Conservation (phyloP, 371 early-diverging fungal genomes). For the Mycotypha africana region DNA sequence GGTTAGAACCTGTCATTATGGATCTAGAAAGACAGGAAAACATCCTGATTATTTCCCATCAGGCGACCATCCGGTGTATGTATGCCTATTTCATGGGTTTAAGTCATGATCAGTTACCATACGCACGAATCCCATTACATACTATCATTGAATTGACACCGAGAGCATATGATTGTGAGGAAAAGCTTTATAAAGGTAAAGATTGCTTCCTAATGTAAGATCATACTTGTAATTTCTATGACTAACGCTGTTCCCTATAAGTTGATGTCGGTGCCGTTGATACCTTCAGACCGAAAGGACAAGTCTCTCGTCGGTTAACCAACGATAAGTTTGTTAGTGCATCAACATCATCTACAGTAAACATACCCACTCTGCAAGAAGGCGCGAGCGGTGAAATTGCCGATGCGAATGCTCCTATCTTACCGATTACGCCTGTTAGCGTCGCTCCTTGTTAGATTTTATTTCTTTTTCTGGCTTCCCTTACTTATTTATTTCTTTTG, state of each 20-base stretch:
- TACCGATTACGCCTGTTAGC: slow-evolving; percentile 18
- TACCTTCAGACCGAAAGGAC: slow-evolving; percentile 67
- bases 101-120: slow-evolving; percentile 89
- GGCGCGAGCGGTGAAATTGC: slow-evolving; percentile 45
- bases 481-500: too few species aligned
- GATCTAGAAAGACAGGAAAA: slow-evolving; percentile 95
- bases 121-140: slow-evolving; percentile 95
- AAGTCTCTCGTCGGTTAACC: slow-evolving; percentile 10
- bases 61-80: slow-evolving; percentile 91
- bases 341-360: background rate
- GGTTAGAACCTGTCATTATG: slow-evolving; percentile 83
- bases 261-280: slow-evolving; percentile 84
- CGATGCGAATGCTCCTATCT: slow-evolving; percentile 19
- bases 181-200: slow-evolving; percentile 72
- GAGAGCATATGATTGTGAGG: slow-evolving; percentile 90
- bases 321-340: slow-evolving; percentile 13
- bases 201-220: background rate
- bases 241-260: too few species aligned
- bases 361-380: slow-evolving; percentile 1
- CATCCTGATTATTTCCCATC: slow-evolving; percentile 93
- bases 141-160: slow-evolving; percentile 93
- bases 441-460: background rate
- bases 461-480: too few species aligned
- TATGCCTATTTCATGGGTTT: slow-evolving; percentile 92
- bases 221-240: too few species aligned